Base-by-base conservation (phyloP, 345 rosid genomes). In the Citrus mangshanensis region DNA sequence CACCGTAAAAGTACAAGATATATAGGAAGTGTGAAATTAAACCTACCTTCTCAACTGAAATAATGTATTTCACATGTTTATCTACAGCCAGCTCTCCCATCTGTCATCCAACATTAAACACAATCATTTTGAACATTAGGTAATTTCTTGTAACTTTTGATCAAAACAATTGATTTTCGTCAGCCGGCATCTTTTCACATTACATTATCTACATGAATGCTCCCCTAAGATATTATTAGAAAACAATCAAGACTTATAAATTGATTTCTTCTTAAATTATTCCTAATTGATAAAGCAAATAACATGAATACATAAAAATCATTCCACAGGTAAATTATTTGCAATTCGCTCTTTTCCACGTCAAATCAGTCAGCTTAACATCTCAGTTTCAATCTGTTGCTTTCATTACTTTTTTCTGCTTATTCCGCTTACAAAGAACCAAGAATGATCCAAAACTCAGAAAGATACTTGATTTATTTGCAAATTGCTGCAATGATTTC, bases 41-140 rank as follows among this genome's bases (percentile, higher is more conserved):
- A 80, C 68, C 22, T 14, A 94, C 95, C 93, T 89, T 89, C 82
- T 91, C 94, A 56, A 92, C 89, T 70, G 91, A 86, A 60, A 91
- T 55, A 85, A 92, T 84, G 87, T 89, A 92, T 64, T 85, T 79
- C 49, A 73, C 93, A 88, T 92, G 98, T 77, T 87, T 90, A 25
- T 91, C 89, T 74, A 70, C 90, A 21, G 81, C 95, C 28, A 93
- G 86, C 83, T 89, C 86, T 68, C 81, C 92, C 94, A 90, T 93
- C 89, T 89, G 81, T 80, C 37, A 79, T 58, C 59, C 78, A 70
- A 37, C 10, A 75, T 40, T 28, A 27, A 46, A 22, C 70, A 63
- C 60, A 69, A 42, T 77, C 16, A 32, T 67, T 68, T 59, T 38
- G 64, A 81, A 79, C 51, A 46, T 0, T 46, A 16, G 64, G 68